A percentile compares a stretch with the other conserved stretches of the same genome.
These are phyloP conservation scores for Collybia sordida DNA, from an alignment of 768 basidiomycete genomes.

Conservation along the genomic window DNA sequence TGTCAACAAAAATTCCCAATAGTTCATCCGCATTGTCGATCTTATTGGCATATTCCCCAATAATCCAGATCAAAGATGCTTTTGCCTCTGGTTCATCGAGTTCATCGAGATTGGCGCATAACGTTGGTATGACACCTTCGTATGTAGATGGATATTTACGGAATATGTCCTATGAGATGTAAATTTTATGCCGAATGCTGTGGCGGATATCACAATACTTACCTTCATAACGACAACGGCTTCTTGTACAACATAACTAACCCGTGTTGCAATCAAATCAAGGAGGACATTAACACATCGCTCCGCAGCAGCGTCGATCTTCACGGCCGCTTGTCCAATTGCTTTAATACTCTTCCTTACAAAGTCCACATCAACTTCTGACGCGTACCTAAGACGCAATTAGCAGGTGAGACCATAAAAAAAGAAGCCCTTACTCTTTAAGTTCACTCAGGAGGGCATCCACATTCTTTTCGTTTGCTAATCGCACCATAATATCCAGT, in stretches of 20 bases:
- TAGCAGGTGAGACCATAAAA: background rate
- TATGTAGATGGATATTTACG: slow-evolving; percentile 95
- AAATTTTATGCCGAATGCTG: too few relatives aligned
- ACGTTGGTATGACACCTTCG: slow-evolving; percentile 93
- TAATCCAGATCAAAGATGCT: slow-evolving; percentile 98
- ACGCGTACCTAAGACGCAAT: slow-evolving; percentile 68
- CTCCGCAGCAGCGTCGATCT: slow-evolving; percentile 90
- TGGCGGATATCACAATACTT: slow-evolving; percentile 8
- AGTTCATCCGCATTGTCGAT: slow-evolving; percentile 97
- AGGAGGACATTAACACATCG: slow-evolving; percentile 92
- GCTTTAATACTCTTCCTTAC: slow-evolving; percentile 93
- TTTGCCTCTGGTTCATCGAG: slow-evolving; percentile 98
- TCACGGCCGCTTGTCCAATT: slow-evolving; percentile 95
- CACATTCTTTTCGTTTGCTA: slow-evolving; percentile 89
- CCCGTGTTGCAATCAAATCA: slow-evolving; percentile 88
- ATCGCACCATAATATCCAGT: slow-evolving; percentile 95
- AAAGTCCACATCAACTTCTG: slow-evolving; percentile 98
- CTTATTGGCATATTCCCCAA: slow-evolving; percentile 96
- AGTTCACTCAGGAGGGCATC: slow-evolving; percentile 94
- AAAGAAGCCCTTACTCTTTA: slow-evolving; percentile 72
- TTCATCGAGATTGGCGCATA: slow-evolving; percentile 94
- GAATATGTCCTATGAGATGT: slow-evolving; percentile 81
- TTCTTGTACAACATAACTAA: slow-evolving; percentile 98
- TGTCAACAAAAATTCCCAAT: slow-evolving; percentile 84
- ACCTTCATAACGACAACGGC: slow-evolving; percentile 99